Evolutionary conservation across 495 filamentous ascomycete species (phyloP).

Genomic region (Trichoderma parareesei): DNA sequence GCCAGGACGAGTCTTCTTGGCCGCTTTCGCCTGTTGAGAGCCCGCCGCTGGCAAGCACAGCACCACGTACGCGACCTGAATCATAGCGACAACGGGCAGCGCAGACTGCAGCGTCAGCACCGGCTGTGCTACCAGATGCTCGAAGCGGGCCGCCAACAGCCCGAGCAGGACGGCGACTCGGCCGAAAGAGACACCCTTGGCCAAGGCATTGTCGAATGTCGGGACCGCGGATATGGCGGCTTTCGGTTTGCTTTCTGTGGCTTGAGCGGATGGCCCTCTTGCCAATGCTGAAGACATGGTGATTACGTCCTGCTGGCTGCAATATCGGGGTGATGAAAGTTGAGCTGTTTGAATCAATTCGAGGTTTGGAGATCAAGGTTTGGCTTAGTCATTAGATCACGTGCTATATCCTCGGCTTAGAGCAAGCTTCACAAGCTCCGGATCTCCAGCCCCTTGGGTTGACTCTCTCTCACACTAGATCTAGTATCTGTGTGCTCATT

Average conservation of each 20-base stretch:
- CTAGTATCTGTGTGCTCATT: too few species aligned
- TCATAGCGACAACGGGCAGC: conserved; percentile 51
- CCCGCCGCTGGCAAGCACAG: conserved; percentile 66
- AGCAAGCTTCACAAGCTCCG: too few species aligned
- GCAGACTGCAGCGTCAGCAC: conserved; percentile 51
- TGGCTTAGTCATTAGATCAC: background rate
- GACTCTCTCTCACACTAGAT: too few species aligned
- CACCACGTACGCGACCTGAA: conserved; percentile 63
- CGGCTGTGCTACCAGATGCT: conserved; percentile 60
- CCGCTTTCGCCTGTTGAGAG: conserved; percentile 25
- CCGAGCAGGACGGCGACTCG: conserved; percentile 58
- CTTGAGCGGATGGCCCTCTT: conserved; percentile 12
- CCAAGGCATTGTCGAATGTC: background rate
- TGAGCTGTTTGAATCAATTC: background rate
- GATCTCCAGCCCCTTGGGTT: too few species aligned
- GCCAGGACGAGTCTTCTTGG: conserved; percentile 30
- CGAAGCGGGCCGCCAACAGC: conserved; percentile 51
- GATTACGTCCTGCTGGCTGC: conserved; percentile 22
- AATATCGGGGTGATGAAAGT: background rate
- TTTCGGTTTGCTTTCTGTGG: conserved; percentile 2
- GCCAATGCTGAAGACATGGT: conserved; percentile 15
- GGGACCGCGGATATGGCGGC: conserved; percentile 2
- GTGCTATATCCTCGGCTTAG: background rate
- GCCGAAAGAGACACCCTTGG: conserved; percentile 30
- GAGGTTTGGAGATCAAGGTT: background rate